These are phyloP conservation scores for Limnanthes douglasii DNA, from an alignment of 345 rosid species.

Conservation along the genomic window DNA sequence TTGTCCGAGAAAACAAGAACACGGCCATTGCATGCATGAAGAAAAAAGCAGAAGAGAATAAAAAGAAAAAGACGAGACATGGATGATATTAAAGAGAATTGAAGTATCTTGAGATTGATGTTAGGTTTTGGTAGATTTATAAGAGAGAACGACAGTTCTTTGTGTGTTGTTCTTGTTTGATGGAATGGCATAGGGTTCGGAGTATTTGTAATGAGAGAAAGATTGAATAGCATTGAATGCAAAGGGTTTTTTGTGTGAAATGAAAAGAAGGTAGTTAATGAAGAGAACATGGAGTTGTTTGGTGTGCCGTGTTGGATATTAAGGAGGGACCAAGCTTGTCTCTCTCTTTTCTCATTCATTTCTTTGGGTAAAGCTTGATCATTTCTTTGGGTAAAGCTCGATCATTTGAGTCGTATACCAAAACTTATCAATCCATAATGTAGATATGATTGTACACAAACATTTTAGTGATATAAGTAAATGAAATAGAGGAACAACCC, in stretches of 20 bases:
- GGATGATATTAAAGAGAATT: background rate
- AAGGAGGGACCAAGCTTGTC: slow-evolving; percentile 21
- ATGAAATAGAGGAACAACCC: no score
- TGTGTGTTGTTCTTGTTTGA: slow-evolving; percentile 7
- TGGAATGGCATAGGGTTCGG: no score
- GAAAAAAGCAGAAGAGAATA: slow-evolving; percentile 15
- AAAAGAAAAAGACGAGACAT: slow-evolving; percentile 15
- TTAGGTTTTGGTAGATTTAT: no score
- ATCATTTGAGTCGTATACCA: no score
- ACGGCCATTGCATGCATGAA: slow-evolving; percentile 43
- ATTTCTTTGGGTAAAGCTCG: no score
- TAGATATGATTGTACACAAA: no score
- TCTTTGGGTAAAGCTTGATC: no score
- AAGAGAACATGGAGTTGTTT: slow-evolving; percentile 56
- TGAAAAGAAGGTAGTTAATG: no score
- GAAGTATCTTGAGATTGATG: no score
- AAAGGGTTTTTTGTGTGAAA: slow-evolving; percentile 24
- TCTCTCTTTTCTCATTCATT: slow-evolving; percentile 5
- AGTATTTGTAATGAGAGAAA: slow-evolving; percentile 22
- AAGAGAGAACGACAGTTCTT: background rate
- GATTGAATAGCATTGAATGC: slow-evolving; percentile 32
- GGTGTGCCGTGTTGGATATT: slow-evolving; percentile 20
- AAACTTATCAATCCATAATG: no score
- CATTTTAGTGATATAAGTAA: no score
- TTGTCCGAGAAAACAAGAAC: slow-evolving; percentile 7